Conservation (phyloP, 164 flowering plant genomes). For the Paratinospora sagittata region DNA sequence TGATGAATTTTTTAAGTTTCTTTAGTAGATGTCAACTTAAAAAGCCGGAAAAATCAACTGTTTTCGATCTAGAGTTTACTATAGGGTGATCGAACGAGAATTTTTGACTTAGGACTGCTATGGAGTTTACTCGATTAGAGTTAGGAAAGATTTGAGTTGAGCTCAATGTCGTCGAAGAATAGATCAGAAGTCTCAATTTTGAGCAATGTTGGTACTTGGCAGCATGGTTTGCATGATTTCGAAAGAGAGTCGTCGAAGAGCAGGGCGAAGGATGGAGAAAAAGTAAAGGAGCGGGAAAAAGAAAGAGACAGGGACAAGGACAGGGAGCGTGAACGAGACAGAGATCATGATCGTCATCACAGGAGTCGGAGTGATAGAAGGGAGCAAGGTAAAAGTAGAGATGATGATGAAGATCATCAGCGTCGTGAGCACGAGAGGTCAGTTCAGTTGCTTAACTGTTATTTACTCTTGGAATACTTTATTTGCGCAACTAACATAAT, state of each 20-base stretch:
- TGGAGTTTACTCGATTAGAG: too few species aligned
- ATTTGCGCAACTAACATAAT: background rate
- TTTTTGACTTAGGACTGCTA: background rate
- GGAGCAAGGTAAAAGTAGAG: constrained; percentile 56
- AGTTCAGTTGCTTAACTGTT: background rate
- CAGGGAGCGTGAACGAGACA: constrained; percentile 27
- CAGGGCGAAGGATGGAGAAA: constrained; percentile 46
- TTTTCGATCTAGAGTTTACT: background rate
- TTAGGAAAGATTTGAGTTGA: background rate
- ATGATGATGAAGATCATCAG: constrained; percentile 50
- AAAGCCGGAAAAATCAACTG: background rate
- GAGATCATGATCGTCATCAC: constrained; percentile 35
- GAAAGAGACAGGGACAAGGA: too few species aligned
- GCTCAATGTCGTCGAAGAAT: background rate
- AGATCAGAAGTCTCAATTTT: background rate
- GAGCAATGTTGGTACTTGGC: constrained; percentile 9
- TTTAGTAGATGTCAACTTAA: background rate
- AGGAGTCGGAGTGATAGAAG: constrained; percentile 60
- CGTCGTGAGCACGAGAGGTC: constrained; percentile 68
- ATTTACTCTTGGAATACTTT: background rate
- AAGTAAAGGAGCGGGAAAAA: constrained; percentile 26
- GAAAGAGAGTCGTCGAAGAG: constrained; percentile 42
- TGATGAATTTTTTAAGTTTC: background rate
- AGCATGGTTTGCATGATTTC: constrained; percentile 52
- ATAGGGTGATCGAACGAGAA: background rate